These are phyloP conservation scores for Fraxinus latifolia DNA, from an alignment of 305 asterid genomes.

Conservation along the genomic window DNA sequence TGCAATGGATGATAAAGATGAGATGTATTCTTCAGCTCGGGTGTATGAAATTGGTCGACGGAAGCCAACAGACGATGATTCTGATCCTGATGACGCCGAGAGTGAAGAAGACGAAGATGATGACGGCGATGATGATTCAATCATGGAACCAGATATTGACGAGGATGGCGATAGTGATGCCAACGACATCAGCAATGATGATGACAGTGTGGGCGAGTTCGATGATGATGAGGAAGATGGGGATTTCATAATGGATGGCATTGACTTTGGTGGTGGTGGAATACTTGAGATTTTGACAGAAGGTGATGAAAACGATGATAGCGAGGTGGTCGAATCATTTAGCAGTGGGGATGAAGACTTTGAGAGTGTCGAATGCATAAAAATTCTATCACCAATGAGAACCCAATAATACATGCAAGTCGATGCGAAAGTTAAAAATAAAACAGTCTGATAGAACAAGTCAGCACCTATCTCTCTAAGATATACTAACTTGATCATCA, in stretches of 20 bases:
- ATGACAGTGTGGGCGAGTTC: slow-evolving; percentile 51
- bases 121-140: slow-evolving; percentile 53
- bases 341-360: slow-evolving; percentile 72
- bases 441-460: not conserved
- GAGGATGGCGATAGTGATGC: slow-evolving; percentile 68
- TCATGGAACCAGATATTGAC: slow-evolving; percentile 56
- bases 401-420: too few relatives aligned
- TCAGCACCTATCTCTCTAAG: too few relatives aligned
- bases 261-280: slow-evolving; percentile 56
- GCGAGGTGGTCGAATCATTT: slow-evolving; percentile 54
- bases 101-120: slow-evolving; percentile 81
- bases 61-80: slow-evolving; percentile 89
- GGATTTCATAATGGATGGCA: slow-evolving; percentile 64
- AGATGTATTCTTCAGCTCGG: slow-evolving; percentile 94
- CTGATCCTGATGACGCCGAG: slow-evolving; percentile 97
- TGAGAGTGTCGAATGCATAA: not conserved
- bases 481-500: not conserved
- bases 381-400: not conserved
- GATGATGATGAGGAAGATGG: slow-evolving; percentile 83
- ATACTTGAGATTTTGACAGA: slow-evolving; percentile 62
- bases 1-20: slow-evolving; percentile 93
- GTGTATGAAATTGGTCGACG: slow-evolving; percentile 89
- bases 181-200: slow-evolving; percentile 66
- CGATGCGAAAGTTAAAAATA: not conserved
- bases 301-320: slow-evolving; percentile 62